Evolutionary conservation across 768 basidiomycete genomes (phyloP).

Genomic region (Fomitopsis serialis): DNA sequence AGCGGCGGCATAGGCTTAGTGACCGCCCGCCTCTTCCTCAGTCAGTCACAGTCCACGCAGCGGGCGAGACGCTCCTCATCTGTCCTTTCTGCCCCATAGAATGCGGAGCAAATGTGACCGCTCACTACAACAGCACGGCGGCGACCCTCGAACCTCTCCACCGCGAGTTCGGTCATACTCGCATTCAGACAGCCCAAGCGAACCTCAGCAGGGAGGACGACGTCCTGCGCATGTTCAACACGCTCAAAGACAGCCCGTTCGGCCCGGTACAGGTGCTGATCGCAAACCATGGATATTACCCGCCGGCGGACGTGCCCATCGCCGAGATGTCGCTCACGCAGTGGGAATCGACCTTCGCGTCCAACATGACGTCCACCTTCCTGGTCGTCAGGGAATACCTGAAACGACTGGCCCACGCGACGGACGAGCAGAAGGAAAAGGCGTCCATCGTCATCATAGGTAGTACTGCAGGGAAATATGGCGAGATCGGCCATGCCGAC

Average conservation of each 20-base stretch:
- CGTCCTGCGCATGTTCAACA: slow-evolving; percentile 43
- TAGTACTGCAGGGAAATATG: slow-evolving; percentile 68
- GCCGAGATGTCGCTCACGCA: slow-evolving; percentile 53
- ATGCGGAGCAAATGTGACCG: slow-evolving; percentile 66
- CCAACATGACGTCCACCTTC: slow-evolving; percentile 66
- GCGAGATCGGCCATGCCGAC: slow-evolving; percentile 63
- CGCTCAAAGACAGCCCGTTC: slow-evolving; percentile 30
- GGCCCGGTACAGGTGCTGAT: slow-evolving; percentile 52
- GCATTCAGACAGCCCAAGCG: slow-evolving; percentile 38
- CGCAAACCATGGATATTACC: slow-evolving; percentile 59
- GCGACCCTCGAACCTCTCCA: slow-evolving; percentile 36
- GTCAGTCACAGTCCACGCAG: too few species aligned
- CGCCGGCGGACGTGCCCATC: slow-evolving; percentile 39
- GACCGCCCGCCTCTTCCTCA: slow-evolving; percentile 50
- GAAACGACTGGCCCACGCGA: slow-evolving; percentile 33
- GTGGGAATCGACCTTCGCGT: slow-evolving; percentile 57
- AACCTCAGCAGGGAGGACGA: slow-evolving; percentile 54
- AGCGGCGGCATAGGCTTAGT: slow-evolving; percentile 73
- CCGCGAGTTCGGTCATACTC: slow-evolving; percentile 28
- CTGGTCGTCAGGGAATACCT: slow-evolving; percentile 62
- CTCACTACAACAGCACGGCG: slow-evolving; percentile 59
- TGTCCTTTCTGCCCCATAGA: slow-evolving; percentile 41
- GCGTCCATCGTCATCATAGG: slow-evolving; percentile 64
- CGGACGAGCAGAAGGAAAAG: slow-evolving; percentile 39
- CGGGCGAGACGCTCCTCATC: neutral